Conservation (phyloP, 208 protist species). For the Phytomonas sp. region DNA sequence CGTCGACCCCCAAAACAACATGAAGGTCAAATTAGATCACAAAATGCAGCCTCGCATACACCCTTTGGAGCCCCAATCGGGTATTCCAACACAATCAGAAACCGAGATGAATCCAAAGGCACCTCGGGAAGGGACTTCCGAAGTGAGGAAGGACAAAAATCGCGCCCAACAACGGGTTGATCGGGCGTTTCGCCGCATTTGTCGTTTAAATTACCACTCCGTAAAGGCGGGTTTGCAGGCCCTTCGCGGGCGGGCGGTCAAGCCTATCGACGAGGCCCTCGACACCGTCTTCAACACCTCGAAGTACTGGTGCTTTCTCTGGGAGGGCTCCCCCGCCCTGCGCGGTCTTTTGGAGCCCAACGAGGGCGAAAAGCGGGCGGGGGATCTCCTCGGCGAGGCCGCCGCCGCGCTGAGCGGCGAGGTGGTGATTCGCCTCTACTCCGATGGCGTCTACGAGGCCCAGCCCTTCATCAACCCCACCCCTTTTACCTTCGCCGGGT, state of each 20-base stretch:
- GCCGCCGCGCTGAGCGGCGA: conserved; percentile 59
- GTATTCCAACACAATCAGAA: no score
- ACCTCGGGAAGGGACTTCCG: neutral
- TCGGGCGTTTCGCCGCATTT: neutral
- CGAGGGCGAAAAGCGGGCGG: no score
- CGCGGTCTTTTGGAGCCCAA: neutral
- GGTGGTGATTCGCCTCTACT: conserved; percentile 60
- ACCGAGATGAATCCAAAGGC: neutral
- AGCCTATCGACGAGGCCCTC: neutral
- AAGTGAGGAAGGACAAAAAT: neutral
- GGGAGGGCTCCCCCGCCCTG: no score
- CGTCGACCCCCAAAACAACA: conserved; percentile 41
- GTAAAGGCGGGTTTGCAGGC: neutral
- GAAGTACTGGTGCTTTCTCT: neutral
- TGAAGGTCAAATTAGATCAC: conserved; percentile 21
- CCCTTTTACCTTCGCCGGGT: conserved; percentile 32
- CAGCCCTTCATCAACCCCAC: conserved; percentile 48
- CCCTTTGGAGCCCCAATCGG: conserved; percentile 5
- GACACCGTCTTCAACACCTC: neutral
- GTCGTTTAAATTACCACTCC: neutral
- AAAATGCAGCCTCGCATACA: conserved; percentile 16
- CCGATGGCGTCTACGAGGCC: conserved; percentile 45
- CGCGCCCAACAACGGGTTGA: neutral
- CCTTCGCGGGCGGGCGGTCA: neutral
- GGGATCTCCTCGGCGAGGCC: conserved; percentile 29